phyloP scores from a whole-genome alignment of 768 basidiomycete species.

The Russula dissimulans region DNA sequence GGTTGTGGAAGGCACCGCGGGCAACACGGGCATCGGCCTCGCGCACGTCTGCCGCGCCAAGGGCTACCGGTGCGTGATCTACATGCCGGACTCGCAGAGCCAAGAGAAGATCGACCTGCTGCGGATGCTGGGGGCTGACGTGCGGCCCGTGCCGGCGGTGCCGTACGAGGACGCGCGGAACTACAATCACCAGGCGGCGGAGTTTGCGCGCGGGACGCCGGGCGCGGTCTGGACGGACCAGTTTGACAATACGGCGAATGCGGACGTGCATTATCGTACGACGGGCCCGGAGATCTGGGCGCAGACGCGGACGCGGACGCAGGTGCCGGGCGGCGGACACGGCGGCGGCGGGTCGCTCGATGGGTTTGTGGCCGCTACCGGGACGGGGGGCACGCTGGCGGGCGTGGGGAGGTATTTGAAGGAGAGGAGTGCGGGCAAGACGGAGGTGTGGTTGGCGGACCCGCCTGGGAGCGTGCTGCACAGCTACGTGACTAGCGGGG shows the following conservation, averaged over 20 bases:
- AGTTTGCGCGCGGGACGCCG: slow-evolving; percentile 59
- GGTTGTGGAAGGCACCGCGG: slow-evolving; percentile 95
- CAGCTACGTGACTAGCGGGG: slow-evolving; percentile 72
- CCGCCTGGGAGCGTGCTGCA: slow-evolving; percentile 92
- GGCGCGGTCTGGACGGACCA: slow-evolving; percentile 98
- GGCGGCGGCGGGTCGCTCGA: slow-evolving; percentile 56
- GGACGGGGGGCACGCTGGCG: slow-evolving; percentile 93
- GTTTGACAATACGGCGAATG: slow-evolving; percentile 94
- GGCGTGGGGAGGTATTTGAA: slow-evolving; percentile 79
- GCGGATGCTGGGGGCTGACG: slow-evolving; percentile 95
- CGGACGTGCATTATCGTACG: slow-evolving; percentile 74
- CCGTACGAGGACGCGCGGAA: slow-evolving; percentile 91
- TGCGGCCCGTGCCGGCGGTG: slow-evolving; percentile 92
- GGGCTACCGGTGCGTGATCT: slow-evolving; percentile 97
- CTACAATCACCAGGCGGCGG: slow-evolving; percentile 96
- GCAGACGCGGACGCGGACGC: slow-evolving; percentile 40
- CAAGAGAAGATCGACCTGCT: slow-evolving; percentile 98
- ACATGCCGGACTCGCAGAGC: slow-evolving; percentile 96
- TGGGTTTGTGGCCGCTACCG: slow-evolving; percentile 91
- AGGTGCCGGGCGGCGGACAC: slow-evolving; percentile 33
- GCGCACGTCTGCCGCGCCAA: slow-evolving; percentile 88
- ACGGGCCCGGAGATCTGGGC: slow-evolving; percentile 98
- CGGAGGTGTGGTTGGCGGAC: slow-evolving; percentile 91
- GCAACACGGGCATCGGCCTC: slow-evolving; percentile 95
- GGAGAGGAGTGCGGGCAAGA: slow-evolving; percentile 68